Conservation (phyloP, 2,329 filamentous ascomycete genomes). For the Colletotrichum sojae region DNA sequence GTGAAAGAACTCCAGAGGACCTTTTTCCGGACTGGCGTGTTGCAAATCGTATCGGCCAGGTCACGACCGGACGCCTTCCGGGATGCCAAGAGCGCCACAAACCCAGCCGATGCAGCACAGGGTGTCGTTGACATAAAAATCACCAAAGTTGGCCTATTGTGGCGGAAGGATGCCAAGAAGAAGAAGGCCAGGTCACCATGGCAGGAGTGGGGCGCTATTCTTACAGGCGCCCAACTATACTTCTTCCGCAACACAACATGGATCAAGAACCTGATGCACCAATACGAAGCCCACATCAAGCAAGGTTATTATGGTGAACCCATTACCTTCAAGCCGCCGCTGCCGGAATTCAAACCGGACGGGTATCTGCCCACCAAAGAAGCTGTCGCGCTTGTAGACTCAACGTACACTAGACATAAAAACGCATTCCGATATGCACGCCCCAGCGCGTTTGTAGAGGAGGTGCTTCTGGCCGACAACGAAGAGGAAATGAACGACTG, state of each 20-base stretch:
- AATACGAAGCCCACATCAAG: conserved; percentile 87
- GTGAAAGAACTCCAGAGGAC: conserved; percentile 86
- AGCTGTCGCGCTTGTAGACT: conserved; percentile 89
- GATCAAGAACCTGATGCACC: conserved; percentile 91
- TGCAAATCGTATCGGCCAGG: conserved; percentile 95
- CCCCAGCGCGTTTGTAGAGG: conserved; percentile 83
- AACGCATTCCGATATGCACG: conserved; percentile 93
- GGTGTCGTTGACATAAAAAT: conserved; percentile 98
- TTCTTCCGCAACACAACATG: conserved; percentile 95
- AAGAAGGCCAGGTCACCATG: conserved; percentile 95
- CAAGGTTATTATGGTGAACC: conserved; percentile 81
- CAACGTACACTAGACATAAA: conserved; percentile 94
- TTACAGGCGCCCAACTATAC: conserved; percentile 97
- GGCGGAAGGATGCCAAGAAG: conserved; percentile 95
- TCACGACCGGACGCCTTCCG: conserved; percentile 97
- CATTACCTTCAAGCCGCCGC: conserved; percentile 89
- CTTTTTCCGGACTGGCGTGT: conserved; percentile 90
- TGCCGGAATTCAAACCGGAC: conserved; percentile 95
- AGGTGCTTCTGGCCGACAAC: conserved; percentile 90
- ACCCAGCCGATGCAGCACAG: conserved; percentile 88
- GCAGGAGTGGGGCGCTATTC: conserved; percentile 98
- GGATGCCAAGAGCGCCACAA: conserved; percentile 86
- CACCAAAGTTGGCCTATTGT: conserved; percentile 93
- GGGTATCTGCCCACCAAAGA: conserved; percentile 93
- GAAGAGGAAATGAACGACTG: conserved; percentile 97